Conservation (phyloP, 495 filamentous ascomycete genomes). For the Daldinia concentrica region DNA sequence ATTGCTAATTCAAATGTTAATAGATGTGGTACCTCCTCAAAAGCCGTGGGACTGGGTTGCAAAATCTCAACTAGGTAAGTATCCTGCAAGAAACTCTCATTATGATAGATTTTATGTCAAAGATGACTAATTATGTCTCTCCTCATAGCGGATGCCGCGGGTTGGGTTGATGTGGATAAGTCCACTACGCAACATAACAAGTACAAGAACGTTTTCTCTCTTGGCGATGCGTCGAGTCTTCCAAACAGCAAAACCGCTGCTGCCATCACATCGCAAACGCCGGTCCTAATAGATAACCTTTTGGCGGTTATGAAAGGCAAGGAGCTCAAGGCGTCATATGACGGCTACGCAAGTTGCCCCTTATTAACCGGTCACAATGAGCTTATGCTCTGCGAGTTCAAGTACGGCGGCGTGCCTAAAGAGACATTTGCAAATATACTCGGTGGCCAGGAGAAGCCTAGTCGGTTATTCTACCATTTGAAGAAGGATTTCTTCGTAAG, state of each 20-base stretch:
- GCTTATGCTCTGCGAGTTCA: constrained; percentile 76
- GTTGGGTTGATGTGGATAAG: constrained; percentile 72
- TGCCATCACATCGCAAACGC: constrained; percentile 70
- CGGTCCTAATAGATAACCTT: constrained; percentile 67
- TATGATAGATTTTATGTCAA: not conserved
- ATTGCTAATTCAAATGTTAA: constrained; percentile 32
- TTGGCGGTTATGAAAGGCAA: constrained; percentile 64
- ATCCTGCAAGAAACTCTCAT: not conserved
- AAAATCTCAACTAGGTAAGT: constrained; percentile 45
- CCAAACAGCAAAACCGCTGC: constrained; percentile 76
- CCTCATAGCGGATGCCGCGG: constrained; percentile 62
- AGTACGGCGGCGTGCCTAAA: constrained; percentile 75
- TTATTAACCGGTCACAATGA: constrained; percentile 72
- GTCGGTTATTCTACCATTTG: constrained; percentile 67
- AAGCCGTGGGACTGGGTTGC: constrained; percentile 48
- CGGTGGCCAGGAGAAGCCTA: constrained; percentile 66
- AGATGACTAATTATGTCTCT: constrained; percentile 18
- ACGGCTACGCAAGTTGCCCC: constrained; percentile 76
- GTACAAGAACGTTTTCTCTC: constrained; percentile 73
- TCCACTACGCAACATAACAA: constrained; percentile 68
- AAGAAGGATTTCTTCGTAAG: constrained; percentile 75
- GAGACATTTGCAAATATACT: constrained; percentile 69
- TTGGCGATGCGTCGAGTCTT: constrained; percentile 71
- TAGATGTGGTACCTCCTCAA: constrained; percentile 45
- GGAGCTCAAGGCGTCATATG: constrained; percentile 61